phyloP scores from a whole-genome alignment of 2,329 filamentous ascomycete species.

The Nannizziopsis barbatae region DNA sequence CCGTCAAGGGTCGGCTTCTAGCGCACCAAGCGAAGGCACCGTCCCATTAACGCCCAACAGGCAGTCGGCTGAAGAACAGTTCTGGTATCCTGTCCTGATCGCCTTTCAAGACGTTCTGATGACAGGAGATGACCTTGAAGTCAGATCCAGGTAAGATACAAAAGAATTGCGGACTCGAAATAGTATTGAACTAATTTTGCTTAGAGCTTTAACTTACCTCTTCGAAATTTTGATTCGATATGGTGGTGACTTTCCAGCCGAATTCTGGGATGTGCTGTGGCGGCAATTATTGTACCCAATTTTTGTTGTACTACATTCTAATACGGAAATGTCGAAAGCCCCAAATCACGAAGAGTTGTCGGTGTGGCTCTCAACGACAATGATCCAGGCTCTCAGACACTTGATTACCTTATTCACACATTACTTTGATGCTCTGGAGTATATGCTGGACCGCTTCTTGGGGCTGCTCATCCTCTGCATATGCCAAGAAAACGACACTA shows the following conservation, averaged over 20 bases:
- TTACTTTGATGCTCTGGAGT: conserved; percentile 90
- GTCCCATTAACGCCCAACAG: conserved; percentile 49
- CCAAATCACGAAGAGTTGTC: conserved; percentile 93
- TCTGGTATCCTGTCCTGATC: conserved; percentile 96
- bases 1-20: conserved; percentile 38
- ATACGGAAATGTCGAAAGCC: conserved; percentile 91
- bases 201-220: conserved; percentile 76
- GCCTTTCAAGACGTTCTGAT: conserved; percentile 98
- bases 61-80: conserved; percentile 90
- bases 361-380: conserved; percentile 96
- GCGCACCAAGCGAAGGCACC: neutral
- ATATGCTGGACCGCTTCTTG: conserved; percentile 96
- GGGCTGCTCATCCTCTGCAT: conserved; percentile 92
- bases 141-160: conserved; percentile 51
- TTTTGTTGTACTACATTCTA: conserved; percentile 93
- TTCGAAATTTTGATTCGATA: conserved; percentile 88
- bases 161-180: neutral
- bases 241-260: conserved; percentile 77
- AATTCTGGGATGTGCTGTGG: conserved; percentile 99
- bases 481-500: conserved; percentile 97
- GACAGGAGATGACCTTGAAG: conserved; percentile 97
- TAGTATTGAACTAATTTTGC: neutral
- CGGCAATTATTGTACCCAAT: conserved; percentile 93
- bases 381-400: conserved; percentile 96
- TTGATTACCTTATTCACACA: conserved; percentile 99